These are phyloP conservation scores for Penicillium malachiteum DNA, from an alignment of 495 filamentous ascomycete species.

Conservation along the genomic window DNA sequence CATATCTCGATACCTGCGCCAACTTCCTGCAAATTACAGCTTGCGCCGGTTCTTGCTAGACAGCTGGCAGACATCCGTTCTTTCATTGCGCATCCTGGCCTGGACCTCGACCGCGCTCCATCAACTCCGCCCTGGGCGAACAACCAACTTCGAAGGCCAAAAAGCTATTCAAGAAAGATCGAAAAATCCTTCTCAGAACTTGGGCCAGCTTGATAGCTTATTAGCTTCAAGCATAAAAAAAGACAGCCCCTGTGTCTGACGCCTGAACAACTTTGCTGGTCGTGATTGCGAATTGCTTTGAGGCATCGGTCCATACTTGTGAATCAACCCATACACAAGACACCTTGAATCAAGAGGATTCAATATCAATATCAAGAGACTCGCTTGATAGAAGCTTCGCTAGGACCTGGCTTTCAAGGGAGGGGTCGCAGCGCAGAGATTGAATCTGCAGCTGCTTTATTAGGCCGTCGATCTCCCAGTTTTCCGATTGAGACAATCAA, in stretches of 20 bases:
- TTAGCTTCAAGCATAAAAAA: too few relatives aligned
- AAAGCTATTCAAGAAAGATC: too few relatives aligned
- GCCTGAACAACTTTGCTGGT: background rate
- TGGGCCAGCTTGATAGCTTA: too few relatives aligned
- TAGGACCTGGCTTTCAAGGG: background rate
- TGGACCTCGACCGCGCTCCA: constrained; percentile 15
- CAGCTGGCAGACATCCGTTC: background rate
- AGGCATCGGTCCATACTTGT: too few relatives aligned
- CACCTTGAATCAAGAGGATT: background rate
- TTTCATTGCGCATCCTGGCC: constrained; percentile 18
- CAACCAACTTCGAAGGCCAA: background rate
- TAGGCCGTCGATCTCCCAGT: background rate
- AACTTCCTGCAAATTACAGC: background rate
- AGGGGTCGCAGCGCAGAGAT: background rate
- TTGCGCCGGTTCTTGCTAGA: background rate
- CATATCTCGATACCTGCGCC: background rate
- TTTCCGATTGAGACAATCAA: constrained; percentile 1
- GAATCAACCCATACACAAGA: background rate
- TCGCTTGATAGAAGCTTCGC: background rate
- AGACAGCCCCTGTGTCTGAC: too few relatives aligned
- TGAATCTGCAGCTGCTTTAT: background rate
- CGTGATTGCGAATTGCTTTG: too few relatives aligned
- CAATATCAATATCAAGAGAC: background rate
- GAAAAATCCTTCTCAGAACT: too few relatives aligned
- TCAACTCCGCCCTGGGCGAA: background rate